Evolutionary conservation across 805 yeast genomes (phyloP), one percentile per base, ranked within the genome.

Genomic region (Metschnikowia henanensis): DNA sequence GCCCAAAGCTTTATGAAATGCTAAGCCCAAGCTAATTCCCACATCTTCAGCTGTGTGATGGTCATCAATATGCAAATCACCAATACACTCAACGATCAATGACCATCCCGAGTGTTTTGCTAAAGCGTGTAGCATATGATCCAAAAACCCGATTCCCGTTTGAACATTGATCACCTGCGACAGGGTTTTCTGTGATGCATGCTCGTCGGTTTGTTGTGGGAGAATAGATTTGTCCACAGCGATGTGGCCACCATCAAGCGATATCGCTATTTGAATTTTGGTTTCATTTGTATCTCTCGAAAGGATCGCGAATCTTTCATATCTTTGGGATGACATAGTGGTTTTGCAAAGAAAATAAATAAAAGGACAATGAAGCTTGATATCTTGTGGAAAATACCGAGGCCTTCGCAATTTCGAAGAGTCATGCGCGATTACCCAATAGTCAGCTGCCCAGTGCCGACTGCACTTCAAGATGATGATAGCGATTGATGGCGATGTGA

Each of bases 71-170:
- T 90, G 95, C 55, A 90, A 71, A 64, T 94, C 99, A 35, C 99
- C 99, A 46, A 84, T 78, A 66, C 98, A 92, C 61, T 86, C 95
- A 16, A 94, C 77, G 26, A 87, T 73, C 45, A 94, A 61, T 10
- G 96, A 87, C 99, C 98, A 94, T 15, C 98, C 98, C 1, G 95
- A 75, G 66, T 94, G 99, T 60, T 94, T 94, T 30, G 98, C 97
- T 56, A 94, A 73, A 0, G 99, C 99, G 58, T 92, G 97, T 37
- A 94, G 72, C 99, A 94, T 94, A 66, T 94, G 99, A 70, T 94
- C 98, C 46, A 92, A 69, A 61, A 94, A 94, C 1, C 98, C 99
- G 43, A 94, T 79, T 41, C 99, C 99, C 0, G 98, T 86, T 57
- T 87, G 86, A 39, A 94, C 81, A 25, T 81, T 73, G 47, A 94